Percentiles rank a stretch among this genome's conserved stretches.
Evolutionary conservation across 2,329 filamentous ascomycete species (phyloP).

Genomic region (Paradendryphiella salina): DNA sequence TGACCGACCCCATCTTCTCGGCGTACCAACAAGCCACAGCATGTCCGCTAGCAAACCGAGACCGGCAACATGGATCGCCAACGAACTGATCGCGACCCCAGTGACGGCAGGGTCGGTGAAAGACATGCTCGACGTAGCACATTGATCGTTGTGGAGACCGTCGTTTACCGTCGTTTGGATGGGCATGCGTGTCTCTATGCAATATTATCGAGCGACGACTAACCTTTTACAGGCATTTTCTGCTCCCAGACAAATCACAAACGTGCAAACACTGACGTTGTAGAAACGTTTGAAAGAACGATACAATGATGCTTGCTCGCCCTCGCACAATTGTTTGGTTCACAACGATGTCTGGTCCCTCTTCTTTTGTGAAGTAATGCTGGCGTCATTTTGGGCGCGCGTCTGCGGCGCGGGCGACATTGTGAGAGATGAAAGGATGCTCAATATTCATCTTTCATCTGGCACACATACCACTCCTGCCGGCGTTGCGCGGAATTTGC

Average conservation of each 20-base stretch:
- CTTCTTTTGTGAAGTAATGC: neutral
- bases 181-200: neutral
- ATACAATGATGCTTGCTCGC: neutral
- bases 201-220: neutral
- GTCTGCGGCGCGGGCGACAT: neutral
- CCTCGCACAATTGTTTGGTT: neutral
- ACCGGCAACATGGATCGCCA: conserved; percentile 37
- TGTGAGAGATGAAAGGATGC: neutral
- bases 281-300: neutral
- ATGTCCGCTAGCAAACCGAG: conserved; percentile 24
- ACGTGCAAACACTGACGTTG: conserved; percentile 4
- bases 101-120: conserved; percentile 35
- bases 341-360: neutral
- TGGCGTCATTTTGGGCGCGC: neutral
- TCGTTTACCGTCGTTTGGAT: neutral
- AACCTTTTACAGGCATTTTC: neutral
- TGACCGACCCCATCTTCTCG: conserved; percentile 30
- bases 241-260: neutral
- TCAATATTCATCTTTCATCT: neutral
- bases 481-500: neutral
- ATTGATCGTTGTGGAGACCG: conserved; percentile 18
- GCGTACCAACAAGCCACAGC: conserved; percentile 29
- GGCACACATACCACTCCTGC: neutral
- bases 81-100: conserved; percentile 38
- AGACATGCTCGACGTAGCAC: conserved; percentile 41